Evolutionary conservation across 2,329 filamentous ascomycete species (phyloP), one percentile per base, ranked within the genome.

Genomic region (Nemania sp.): DNA sequence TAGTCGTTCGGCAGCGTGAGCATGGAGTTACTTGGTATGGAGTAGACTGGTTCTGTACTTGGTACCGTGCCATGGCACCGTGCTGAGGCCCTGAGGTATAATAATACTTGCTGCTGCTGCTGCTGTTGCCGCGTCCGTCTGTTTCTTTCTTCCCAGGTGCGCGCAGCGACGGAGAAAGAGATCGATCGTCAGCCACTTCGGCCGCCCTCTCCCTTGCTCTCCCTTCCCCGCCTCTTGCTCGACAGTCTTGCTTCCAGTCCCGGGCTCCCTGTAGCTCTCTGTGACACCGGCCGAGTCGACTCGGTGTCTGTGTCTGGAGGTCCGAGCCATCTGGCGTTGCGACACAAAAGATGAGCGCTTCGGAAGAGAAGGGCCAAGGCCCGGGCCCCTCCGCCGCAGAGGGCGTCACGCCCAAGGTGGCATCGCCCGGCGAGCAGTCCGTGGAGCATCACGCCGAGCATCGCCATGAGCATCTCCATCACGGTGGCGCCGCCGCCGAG

Each of bases 381-480:
- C 66, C 66, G 46, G 69, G 69, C 58, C 59, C 64, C 51, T 59
- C 64, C 51, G 65, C 67, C 15, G 54, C 48, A 5, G 67, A 65
- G 59, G 63, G 63, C 32, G 67, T 62, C 34, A 46, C 48, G 43
- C 40, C 57, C 50, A 68, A 66, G 9, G 71, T 77, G 52, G 73
- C 78, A 40, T 72, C 75, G 46, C 63, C 70, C 13, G 71, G 79
- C 67, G 78, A 81, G 69, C 79, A 80, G 57, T 7, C 3, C 25
- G 11, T 13, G 2, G 21, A 49, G 17, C 48, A 40, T 12, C 57
- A 21, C 29, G 47, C 51, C 9, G 57, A 55, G 47, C 59, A 61
- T 15, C 35, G n/a, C 21, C 80, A 83, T 67, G 64, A 70, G 18
- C 79, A 81, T 67, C 66, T 73, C 25, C 73, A 80, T 67, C 79